phyloP scores from a whole-genome alignment of 1,139 yeast species.

The Nadsonia commutata region DNA sequence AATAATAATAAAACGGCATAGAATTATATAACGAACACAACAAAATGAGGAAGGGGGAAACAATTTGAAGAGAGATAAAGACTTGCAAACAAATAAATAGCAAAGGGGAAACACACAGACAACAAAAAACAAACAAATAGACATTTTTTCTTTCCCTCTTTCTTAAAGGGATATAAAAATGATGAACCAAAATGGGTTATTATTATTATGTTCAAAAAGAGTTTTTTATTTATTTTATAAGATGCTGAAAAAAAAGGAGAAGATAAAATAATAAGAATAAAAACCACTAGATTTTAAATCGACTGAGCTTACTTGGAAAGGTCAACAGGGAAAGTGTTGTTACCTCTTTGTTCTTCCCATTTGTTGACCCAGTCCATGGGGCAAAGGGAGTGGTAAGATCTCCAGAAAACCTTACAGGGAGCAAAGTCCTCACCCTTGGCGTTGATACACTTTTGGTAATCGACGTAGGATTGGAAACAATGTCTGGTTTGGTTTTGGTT shows the following conservation, averaged over 20 bases:
- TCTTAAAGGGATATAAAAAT: no score
- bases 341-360: conserved; percentile 90
- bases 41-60: no score
- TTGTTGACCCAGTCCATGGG: conserved; percentile 85
- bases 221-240: neutral
- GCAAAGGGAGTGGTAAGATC: conserved; percentile 81
- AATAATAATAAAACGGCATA: no score
- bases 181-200: no score
- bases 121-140: neutral
- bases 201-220: no score
- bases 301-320: conserved; percentile 2
- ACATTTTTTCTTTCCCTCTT: no score
- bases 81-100: no score
- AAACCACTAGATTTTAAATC: conserved; percentile 1
- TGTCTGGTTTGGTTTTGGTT: conserved; percentile 94
- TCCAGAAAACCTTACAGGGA: conserved; percentile 91
- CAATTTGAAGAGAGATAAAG: no score
- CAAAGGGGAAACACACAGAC: neutral
- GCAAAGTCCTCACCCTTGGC: conserved; percentile 97
- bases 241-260: neutral
- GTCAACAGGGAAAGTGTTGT: conserved; percentile 51
- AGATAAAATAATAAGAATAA: no score
- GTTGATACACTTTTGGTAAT: conserved; percentile 92
- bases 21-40: no score
- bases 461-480: conserved; percentile 96